Evolutionary conservation across 192 early-diverging fungal species (phyloP).

Genomic region (Entrophospora sp.): DNA sequence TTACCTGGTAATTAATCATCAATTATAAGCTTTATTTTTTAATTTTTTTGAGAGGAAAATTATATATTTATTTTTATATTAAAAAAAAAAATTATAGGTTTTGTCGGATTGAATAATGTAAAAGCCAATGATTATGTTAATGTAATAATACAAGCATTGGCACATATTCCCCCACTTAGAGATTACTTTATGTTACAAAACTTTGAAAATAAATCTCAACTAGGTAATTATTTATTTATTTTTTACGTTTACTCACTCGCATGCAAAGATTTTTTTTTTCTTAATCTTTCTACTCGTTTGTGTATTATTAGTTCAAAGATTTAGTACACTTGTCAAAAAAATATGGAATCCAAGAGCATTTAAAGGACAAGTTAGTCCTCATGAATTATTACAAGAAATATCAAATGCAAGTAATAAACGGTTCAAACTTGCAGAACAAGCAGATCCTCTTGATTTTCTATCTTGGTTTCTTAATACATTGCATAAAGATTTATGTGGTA

Average conservation of each 20-base stretch:
- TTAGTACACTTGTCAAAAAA: conserved; percentile 73
- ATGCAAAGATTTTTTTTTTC: not conserved
- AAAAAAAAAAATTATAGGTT: too few relatives aligned
- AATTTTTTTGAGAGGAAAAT: not conserved
- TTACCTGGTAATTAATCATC: conserved; percentile 50
- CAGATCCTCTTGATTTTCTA: conserved; percentile 81
- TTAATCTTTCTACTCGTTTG: not conserved
- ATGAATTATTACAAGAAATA: conserved; percentile 92
- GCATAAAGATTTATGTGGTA: conserved; percentile 78
- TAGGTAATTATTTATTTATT: conserved; percentile 25
- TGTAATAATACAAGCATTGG: conserved; percentile 79
- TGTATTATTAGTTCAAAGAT: conserved; percentile 50
- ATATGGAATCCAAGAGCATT: conserved; percentile 90
- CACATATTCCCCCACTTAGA: conserved; percentile 78
- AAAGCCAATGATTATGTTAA: conserved; percentile 95
- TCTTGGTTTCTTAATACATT: conserved; percentile 89
- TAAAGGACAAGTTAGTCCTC: conserved; percentile 91
- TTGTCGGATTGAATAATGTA: conserved; percentile 89
- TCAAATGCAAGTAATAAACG: conserved; percentile 67
- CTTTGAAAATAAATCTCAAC: conserved; percentile 39
- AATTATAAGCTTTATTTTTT: not conserved
- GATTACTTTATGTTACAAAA: conserved; percentile 69
- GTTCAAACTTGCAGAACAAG: conserved; percentile 71
- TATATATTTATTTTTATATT: not conserved
- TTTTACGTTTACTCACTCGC: not conserved